These are phyloP conservation scores for Taphrina communis DNA, from an alignment of 1,139 yeast species.

Conservation along the genomic window DNA sequence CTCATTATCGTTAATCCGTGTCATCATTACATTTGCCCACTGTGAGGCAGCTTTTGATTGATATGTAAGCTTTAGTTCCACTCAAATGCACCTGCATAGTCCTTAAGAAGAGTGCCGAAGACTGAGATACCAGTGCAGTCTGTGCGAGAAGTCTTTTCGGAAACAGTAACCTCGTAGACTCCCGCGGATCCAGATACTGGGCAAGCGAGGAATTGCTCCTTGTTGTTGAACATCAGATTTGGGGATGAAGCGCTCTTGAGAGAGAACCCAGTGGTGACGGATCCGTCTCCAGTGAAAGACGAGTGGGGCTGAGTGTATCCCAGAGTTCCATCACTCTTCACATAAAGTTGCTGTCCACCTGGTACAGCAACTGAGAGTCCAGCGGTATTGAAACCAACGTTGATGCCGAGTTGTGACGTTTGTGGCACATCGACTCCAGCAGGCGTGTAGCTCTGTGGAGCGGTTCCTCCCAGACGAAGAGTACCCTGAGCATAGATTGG, in stretches of 20 bases:
- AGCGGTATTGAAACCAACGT: conserved; percentile 8
- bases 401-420: neutral
- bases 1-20: neutral
- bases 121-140: conserved; percentile 33
- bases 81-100: conserved; percentile 18
- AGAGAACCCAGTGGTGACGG: conserved; percentile 28
- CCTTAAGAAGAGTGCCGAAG: neutral
- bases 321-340: conserved; percentile 28
- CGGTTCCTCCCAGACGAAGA: conserved; percentile 21
- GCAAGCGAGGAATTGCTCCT: conserved; percentile 25
- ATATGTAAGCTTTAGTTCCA: conserved; percentile 7
- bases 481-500: conserved; percentile 20
- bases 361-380: conserved; percentile 25
- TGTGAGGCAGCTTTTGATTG: neutral
- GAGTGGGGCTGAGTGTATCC: conserved; percentile 38
- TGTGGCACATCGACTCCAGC: conserved; percentile 8
- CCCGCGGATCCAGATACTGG: conserved; percentile 22
- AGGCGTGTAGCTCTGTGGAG: conserved; percentile 22
- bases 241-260: neutral
- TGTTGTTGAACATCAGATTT: conserved; percentile 15
- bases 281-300: conserved; percentile 12
- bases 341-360: conserved; percentile 39
- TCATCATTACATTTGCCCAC: neutral
- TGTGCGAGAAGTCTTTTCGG: conserved; percentile 25
- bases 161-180: conserved; percentile 24